Conservation (phyloP, 2,329 filamentous ascomycete species). For the Zalaria sp. region DNA sequence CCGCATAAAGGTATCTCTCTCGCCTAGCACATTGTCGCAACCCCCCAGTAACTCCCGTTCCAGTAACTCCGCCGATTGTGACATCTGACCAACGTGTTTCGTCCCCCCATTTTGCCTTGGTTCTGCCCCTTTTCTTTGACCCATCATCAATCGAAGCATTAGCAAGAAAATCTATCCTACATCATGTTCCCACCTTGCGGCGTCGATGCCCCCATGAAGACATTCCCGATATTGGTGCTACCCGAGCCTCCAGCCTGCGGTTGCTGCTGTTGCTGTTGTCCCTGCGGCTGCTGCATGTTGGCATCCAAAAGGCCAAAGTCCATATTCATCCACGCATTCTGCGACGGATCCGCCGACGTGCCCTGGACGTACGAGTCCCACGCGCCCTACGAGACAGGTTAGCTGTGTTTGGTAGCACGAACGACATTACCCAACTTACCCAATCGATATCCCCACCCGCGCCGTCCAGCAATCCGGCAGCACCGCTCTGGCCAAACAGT, state of each 20-base stretch:
- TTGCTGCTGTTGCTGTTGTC: slow-evolving; percentile 4
- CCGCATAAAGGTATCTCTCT: too few relatives aligned
- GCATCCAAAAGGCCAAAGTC: slow-evolving; percentile 1
- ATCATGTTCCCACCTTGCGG: slow-evolving; percentile 4
- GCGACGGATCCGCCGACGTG: slow-evolving; percentile 28
- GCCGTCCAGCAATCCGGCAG: slow-evolving; percentile 37
- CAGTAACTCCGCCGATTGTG: too few relatives aligned
- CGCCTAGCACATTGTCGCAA: too few relatives aligned
- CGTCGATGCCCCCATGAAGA: slow-evolving; percentile 3
- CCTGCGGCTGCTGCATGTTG: slow-evolving; percentile 20
- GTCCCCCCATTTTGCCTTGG: too few relatives aligned
- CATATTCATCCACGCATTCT: slow-evolving; percentile 23
- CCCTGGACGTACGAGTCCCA: slow-evolving; percentile 59
- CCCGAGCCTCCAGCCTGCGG: slow-evolving; percentile 2
- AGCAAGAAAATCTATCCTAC: not conserved
- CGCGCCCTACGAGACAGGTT: not conserved
- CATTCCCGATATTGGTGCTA: slow-evolving; percentile 1
- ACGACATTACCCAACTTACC: slow-evolving; percentile 6
- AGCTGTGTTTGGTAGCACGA: not conserved
- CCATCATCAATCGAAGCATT: too few relatives aligned
- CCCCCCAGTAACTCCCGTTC: too few relatives aligned
- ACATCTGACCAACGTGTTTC: too few relatives aligned
- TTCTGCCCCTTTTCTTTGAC: too few relatives aligned
- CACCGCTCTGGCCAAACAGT: slow-evolving; percentile 18
- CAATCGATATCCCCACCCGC: slow-evolving; percentile 31